Evolutionary conservation across 2,329 filamentous ascomycete genomes (phyloP), one percentile per base, ranked within the genome.

Genomic region (Emergomyces africanus): DNA sequence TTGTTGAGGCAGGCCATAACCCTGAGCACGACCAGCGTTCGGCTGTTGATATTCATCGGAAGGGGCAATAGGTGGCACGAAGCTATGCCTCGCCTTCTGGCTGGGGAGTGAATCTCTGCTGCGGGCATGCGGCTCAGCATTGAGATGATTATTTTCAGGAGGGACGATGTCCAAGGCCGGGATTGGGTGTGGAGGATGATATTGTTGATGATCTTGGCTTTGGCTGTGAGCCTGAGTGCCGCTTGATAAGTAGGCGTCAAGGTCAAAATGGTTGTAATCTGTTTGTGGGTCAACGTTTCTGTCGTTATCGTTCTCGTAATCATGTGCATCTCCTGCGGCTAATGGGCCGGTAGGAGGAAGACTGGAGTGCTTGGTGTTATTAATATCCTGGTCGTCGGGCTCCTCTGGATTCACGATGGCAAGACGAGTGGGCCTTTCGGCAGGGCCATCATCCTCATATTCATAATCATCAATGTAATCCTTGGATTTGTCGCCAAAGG

Each of bases 21-120:
- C 28, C n/a, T 18, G 30, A n/a, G 28, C 28, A 51, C 28, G 30
- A 20, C 28, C 18, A 10, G 48, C 2, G 5, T n/a, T n/a, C 9
- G 9, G 48, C 48, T 20, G 51, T n/a, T 25, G 33, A 41, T 54
- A 4, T 2, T 54, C n/a, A 60, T 54, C 14, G 46, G 66, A 60
- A 15, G 62, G 59, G 23, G 63, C 59, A 25, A 63, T 58, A 25
- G 61, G 44, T 33, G 63, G 59, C n/a, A 57, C 57, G 41, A 61
- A 61, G 48, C 61, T 67, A 55, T 67, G 65, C 44, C 65, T 65
- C 39, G 63, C 60, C 59, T 72, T 68, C 53, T 70, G 69, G 57
- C 66, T 70, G 39, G 70, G 67, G 37, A 71, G 65, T 12, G 69
- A 65, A 23, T 70, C 70, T 35, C 64, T 66, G 23, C 66, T 69